Base-by-base conservation (phyloP, 148 eudicot species). In the Salicornia ramosissima region DNA sequence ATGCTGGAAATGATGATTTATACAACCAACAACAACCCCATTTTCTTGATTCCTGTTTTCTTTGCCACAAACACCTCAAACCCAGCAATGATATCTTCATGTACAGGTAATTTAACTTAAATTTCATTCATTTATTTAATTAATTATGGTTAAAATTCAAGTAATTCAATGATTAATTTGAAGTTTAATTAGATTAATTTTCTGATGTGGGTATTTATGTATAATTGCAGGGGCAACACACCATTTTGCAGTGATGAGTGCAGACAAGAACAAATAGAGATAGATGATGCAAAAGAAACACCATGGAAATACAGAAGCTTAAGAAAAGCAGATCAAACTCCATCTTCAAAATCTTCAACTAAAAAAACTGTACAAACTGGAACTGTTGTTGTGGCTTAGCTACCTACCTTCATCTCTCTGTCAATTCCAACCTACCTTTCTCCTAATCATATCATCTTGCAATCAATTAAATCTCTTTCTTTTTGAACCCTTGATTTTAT, bases 241-340 rank as follows among this genome's bases (percentile, higher is more conserved):
- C 96, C 96, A 65, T 90, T 90, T 72, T 90, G 96, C 68, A 90
- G 90, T 81, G 86, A 86, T 60, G 92, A 90, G 39, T 90, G 96
- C 75, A 82, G 96, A 65, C 87, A 90, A 82, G 90, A 90, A 56
- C 92, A 90, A 67, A 90, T 90, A 46, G 96, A 87, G 62, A 77
- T 45, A 18, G 96, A 89, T 79, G 89, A 89, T 51, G 80, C 82
- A 1, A 80, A 68, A 46, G 90, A 84, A 46, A 81, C 71, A 66
- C 82, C 81, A 36, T 79, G 82, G 81, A 87, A 76, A 9, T 30
- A 24, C 46, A 66, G 71, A 59, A 55, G 68, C 12, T 54, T 50
- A 39, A 66, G 75, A 53, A 77, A 71, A 40, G 62, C 67, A 14
- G 80, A 76, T 2, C 66, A 53, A 7, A 28, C 72, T 50, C 50